Evolutionary conservation across 2,329 filamentous ascomycete genomes (phyloP), one percentile per base, ranked within the genome.

Genomic region (Escovopsis sp.): DNA sequence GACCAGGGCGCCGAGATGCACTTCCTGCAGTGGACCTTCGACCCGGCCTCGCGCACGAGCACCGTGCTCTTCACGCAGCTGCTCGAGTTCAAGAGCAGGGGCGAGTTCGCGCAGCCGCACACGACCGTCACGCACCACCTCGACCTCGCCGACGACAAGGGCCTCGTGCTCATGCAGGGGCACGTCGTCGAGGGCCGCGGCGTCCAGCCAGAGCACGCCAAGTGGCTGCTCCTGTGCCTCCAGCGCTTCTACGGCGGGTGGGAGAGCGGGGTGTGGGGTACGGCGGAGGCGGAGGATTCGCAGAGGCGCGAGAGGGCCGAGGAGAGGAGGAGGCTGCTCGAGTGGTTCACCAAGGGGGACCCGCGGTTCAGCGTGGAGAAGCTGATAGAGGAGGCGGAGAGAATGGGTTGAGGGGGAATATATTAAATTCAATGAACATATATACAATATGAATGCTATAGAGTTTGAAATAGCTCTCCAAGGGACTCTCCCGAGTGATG

Each of bases 1-100:
- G 65, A 61, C 23, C 68, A 69, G 50, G 85, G 85, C 41, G 85
- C 87, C 38, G 91, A 96, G 62, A 87, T 98, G 38, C 91, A 98
- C 64, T 94, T 94, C 61, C 64, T 98, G 48, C 89, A 98, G 63
- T 98, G 93, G 86, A 84, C 83, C 0, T 95, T 94, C 62, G 88
- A 94, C 46, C 65, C 62, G 19, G 66, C 66, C 44, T 73, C 70
- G 15, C 65, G 72, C 46, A 81, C 78, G 4, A 76, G 74, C 45
- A 85, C 82, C 0, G 80, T 96, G 6, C 77, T 98, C 32, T 96
- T 98, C 65, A 98, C 91, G 1, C 84, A 91, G 56, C 72, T 98
- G 30, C 89, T 85, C 12, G 86, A 95, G 59, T 98, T 83, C 67
- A 95, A 96, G 69, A 66, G 85, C 45, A 74, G 89, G 41, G 88